Base-by-base conservation (phyloP, 495 filamentous ascomycete genomes). In the Trichoderma asperelloides region DNA sequence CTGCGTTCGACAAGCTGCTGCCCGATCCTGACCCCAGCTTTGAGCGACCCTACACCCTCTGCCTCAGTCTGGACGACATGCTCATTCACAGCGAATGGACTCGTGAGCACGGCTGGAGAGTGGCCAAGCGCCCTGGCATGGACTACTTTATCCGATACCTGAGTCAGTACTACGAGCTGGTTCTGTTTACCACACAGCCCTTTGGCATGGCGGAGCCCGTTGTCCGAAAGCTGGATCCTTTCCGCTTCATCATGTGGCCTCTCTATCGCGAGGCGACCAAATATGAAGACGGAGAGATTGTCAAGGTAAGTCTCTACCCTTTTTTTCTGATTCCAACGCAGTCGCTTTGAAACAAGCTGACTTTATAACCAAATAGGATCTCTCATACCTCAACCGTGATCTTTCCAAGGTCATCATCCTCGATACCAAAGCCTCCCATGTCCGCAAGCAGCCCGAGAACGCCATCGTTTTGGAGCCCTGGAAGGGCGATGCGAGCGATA, bases 121-220 rank as follows among this genome's bases (percentile, higher is more conserved):
- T 94, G 70, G 95, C 95, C 51, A 98, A 98, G 80, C 87, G 95
- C 41, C 95, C 95, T 33, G 95, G 95, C 49, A 84, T 96, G 60
- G 95, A 98, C 79, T 98, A 98, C 81, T 98, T 98, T 81, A 77
- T 98, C 65, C 91, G 90, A 73, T 98, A 98, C 74, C 83, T 98
- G 47, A 92, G 89, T 77, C 92, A 97, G 75, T 97, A 98, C 82
- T 98, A 97, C 77, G 95, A 98, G 75, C 82, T 98, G 27, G 96
- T 97, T 45, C 85, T 98, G 60, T 98, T 97, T 81, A 97, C 96
- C 33, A 91, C 83, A 66, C 87, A 92, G 18, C 90, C 92, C 5
- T 89, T 86, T 70, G 86, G 86, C 74, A 89, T 89, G 69, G 95
- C 87, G 12, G 93, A 96, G 67, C 91, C 92, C 18, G 83, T 98